Conservation (phyloP, 139 green algal genomes). For the Pedinophyceae sp. region DNA sequence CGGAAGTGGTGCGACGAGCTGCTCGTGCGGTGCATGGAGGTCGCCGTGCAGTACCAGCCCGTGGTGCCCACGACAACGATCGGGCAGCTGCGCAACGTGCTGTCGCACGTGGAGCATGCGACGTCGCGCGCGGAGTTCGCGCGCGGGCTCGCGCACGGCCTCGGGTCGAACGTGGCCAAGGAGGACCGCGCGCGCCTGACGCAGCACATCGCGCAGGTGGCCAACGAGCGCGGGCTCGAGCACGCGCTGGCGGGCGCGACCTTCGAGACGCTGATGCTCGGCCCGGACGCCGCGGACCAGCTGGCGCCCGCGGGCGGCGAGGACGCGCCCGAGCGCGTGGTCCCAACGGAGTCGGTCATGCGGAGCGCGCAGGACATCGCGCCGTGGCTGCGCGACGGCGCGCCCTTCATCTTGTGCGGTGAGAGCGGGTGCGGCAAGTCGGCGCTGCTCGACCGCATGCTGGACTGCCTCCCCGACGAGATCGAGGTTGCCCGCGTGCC, state of each 20-base stretch:
- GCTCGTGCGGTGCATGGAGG: neutral
- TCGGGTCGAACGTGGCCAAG: slow-evolving; percentile 34
- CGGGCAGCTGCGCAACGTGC: slow-evolving; percentile 2
- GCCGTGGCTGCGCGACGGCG: slow-evolving; percentile 39
- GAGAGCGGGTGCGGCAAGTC: slow-evolving; percentile 45
- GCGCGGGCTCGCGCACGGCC: slow-evolving; percentile 26
- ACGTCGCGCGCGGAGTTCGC: slow-evolving; percentile 22
- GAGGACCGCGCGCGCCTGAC: slow-evolving; percentile 18
- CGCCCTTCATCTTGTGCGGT: slow-evolving; percentile 45
- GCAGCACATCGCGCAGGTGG: neutral
- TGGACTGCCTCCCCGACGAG: slow-evolving; percentile 1
- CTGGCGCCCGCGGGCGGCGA: neutral
- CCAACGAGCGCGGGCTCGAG: neutral
- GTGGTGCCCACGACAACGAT: neutral
- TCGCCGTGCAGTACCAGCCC: neutral
- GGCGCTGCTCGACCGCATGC: slow-evolving; percentile 34
- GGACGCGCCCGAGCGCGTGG: neutral
- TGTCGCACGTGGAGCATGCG: slow-evolving; percentile 25
- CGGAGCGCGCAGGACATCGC: slow-evolving; percentile 25
- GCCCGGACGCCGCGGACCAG: too few species aligned
- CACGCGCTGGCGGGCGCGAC: neutral
- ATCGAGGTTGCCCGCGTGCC: slow-evolving; percentile 32
- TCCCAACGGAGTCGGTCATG: slow-evolving; percentile 11
- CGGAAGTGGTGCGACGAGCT: neutral
- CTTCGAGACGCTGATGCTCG: too few species aligned